A percentile compares a stretch with the other conserved stretches of the same genome.
Evolutionary conservation across 768 basidiomycete genomes (phyloP).

Genomic region (Podaxis carcinomalis): DNA sequence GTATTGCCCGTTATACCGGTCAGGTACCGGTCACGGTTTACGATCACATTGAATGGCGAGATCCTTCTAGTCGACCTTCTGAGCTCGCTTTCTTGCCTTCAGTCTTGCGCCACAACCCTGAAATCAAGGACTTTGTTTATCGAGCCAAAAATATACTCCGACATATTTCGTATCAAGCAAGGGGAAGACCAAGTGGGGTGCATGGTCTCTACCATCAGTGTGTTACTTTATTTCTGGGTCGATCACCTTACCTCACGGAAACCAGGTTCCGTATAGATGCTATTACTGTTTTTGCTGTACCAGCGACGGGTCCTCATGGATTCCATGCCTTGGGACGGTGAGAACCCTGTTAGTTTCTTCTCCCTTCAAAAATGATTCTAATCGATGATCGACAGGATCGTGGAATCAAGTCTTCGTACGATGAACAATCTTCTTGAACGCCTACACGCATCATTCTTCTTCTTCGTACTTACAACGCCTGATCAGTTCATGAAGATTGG

Average conservation of each 20-base stretch:
- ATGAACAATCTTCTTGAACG: constrained; percentile 94
- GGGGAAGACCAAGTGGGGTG: constrained; percentile 79
- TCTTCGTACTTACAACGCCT: constrained; percentile 72
- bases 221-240: constrained; percentile 15
- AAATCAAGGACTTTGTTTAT: constrained; percentile 47
- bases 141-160: constrained; percentile 64
- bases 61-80: constrained; percentile 26
- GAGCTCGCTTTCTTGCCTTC: constrained; percentile 40
- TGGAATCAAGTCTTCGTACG: constrained; percentile 87
- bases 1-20: constrained; percentile 68
- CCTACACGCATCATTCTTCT: constrained; percentile 96
- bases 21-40: constrained; percentile 80
- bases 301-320: constrained; percentile 89
- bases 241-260: constrained; percentile 3
- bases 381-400: constrained; percentile 40
- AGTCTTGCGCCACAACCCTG: constrained; percentile 33
- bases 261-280: constrained; percentile 90
- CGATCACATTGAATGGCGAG: constrained; percentile 59
- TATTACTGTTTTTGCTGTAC: constrained; percentile 84
- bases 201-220: constrained; percentile 90
- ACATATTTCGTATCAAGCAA: constrained; percentile 70
- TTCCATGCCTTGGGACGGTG: constrained; percentile 91
- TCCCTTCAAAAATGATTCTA: not conserved
- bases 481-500: constrained; percentile 85
- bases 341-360: constrained; percentile 18